Evolutionary conservation across 1,284 basidiomycete genomes (phyloP).

Genomic region (Hemileia vastatrix): DNA sequence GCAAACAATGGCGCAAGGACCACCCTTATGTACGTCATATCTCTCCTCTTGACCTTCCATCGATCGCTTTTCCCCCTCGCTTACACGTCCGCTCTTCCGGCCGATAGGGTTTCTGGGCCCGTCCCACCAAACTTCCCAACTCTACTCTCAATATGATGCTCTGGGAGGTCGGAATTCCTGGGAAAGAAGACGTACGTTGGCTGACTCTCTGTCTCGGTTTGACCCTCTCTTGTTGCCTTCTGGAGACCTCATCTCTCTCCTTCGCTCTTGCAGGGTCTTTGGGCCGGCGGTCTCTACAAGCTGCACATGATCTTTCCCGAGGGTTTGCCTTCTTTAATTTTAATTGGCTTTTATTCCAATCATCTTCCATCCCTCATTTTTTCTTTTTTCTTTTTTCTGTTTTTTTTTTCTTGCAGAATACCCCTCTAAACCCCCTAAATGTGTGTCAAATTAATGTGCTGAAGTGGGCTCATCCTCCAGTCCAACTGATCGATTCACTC

Average conservation of each 20-base stretch:
- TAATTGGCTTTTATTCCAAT: background rate
- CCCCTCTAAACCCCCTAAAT: constrained; percentile 90
- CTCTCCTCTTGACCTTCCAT: background rate
- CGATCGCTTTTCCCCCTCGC: background rate
- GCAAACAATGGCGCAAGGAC: constrained; percentile 98
- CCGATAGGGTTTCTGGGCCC: constrained; percentile 84
- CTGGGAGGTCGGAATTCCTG: constrained; percentile 76
- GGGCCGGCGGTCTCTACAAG: constrained; percentile 93
- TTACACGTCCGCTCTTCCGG: background rate
- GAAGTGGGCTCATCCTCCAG: background rate
- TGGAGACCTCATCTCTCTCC: background rate
- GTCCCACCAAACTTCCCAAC: constrained; percentile 76
- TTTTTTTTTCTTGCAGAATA: constrained; percentile 53
- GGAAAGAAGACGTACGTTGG: constrained; percentile 43
- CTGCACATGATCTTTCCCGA: constrained; percentile 89
- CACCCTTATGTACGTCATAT: constrained; percentile 74
- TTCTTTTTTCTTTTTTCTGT: background rate
- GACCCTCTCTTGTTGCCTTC: background rate
- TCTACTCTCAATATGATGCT: constrained; percentile 92
- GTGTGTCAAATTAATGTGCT: constrained; percentile 50
- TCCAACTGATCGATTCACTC: background rate
- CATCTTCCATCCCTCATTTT: background rate
- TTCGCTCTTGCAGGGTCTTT: constrained; percentile 43
- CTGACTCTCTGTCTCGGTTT: background rate
- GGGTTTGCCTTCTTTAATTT: constrained; percentile 26